Conservation (phyloP, 2,329 filamentous ascomycete genomes). For the Mycocentrospora acerina region DNA sequence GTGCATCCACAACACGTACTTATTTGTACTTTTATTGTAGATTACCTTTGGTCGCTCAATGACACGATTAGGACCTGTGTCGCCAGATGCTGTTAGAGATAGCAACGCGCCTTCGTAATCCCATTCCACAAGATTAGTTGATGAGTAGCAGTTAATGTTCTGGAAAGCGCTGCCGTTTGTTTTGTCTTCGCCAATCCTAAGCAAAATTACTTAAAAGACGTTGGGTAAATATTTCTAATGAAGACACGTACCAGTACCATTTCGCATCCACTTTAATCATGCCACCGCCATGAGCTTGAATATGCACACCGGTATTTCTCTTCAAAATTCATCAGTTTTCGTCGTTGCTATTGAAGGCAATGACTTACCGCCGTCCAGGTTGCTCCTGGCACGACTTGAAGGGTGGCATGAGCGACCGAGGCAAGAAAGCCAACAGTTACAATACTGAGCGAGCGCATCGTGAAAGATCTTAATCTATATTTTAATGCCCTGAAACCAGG, state of each 20-base stretch:
- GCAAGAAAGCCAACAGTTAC: conserved; percentile 15
- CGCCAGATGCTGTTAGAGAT: conserved; percentile 53
- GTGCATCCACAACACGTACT: conserved; percentile 71
- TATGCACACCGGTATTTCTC: conserved; percentile 53
- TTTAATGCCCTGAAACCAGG: too few species aligned
- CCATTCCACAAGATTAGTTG: conserved; percentile 65
- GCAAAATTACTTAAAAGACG: too few species aligned
- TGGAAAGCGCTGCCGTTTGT: conserved; percentile 62
- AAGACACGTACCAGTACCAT: conserved; percentile 54
- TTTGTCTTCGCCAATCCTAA: conserved; percentile 71
- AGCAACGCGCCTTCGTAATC: conserved; percentile 61
- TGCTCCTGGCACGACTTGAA: conserved; percentile 42
- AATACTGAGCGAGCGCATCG: conserved; percentile 22
- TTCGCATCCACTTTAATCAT: conserved; percentile 60
- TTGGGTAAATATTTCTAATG: too few species aligned
- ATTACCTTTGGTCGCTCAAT: conserved; percentile 70
- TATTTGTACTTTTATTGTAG: conserved; percentile 63
- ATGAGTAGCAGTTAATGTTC: conserved; percentile 69
- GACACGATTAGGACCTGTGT: conserved; percentile 62
- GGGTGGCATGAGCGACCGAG: conserved; percentile 27
- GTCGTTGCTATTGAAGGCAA: neutral
- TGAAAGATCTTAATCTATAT: conserved; percentile 3
- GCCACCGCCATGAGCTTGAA: conserved; percentile 68
- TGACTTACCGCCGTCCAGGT: conserved; percentile 42
- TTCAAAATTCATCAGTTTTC: conserved; percentile 11